Percentiles rank a stretch among this genome's conserved stretches.
phyloP scores from a whole-genome alignment of 345 rosid species.

The Sonneratia caseolaris region DNA sequence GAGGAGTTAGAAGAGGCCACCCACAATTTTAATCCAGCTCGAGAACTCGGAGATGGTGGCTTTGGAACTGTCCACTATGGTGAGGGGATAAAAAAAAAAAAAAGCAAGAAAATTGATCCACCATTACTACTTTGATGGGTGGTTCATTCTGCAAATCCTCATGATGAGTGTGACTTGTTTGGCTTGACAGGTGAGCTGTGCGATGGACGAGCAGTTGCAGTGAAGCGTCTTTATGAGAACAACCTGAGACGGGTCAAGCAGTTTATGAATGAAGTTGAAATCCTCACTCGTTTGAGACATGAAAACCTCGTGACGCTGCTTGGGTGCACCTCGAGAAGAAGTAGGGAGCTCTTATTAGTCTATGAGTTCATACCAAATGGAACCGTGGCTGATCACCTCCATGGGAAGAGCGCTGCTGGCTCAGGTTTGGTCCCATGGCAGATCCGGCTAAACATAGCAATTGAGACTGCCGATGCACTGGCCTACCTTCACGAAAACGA shows the following conservation, averaged over 20 bases:
- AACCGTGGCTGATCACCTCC: slow-evolving; percentile 78
- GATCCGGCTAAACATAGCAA: slow-evolving; percentile 55
- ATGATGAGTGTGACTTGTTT: background rate
- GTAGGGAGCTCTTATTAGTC: slow-evolving; percentile 74
- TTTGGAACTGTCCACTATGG: slow-evolving; percentile 79
- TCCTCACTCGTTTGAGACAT: slow-evolving; percentile 57
- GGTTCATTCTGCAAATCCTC: background rate
- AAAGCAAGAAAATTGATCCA: no score
- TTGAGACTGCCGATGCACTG: slow-evolving; percentile 69
- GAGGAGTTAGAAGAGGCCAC: slow-evolving; percentile 80
- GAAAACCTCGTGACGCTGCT: slow-evolving; percentile 53
- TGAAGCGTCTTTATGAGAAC: slow-evolving; percentile 62
- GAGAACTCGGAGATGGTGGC: slow-evolving; percentile 85
- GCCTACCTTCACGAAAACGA: slow-evolving; percentile 52
- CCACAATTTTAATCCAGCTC: slow-evolving; percentile 46
- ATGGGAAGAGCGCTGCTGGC: slow-evolving; percentile 38
- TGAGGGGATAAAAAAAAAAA: slow-evolving; percentile 12
- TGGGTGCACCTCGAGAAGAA: slow-evolving; percentile 71
- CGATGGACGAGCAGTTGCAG: slow-evolving; percentile 76
- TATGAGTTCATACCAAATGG: slow-evolving; percentile 83
- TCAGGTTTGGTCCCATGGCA: slow-evolving; percentile 50
- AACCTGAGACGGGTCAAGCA: slow-evolving; percentile 62
- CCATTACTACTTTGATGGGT: background rate
- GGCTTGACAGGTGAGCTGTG: slow-evolving; percentile 38
- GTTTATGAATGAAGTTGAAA: slow-evolving; percentile 68